Evolutionary conservation across 129 eudicot species (phyloP), one percentile per base, ranked within the genome.

Genomic region (carrot (Daucus carota)): DNA sequence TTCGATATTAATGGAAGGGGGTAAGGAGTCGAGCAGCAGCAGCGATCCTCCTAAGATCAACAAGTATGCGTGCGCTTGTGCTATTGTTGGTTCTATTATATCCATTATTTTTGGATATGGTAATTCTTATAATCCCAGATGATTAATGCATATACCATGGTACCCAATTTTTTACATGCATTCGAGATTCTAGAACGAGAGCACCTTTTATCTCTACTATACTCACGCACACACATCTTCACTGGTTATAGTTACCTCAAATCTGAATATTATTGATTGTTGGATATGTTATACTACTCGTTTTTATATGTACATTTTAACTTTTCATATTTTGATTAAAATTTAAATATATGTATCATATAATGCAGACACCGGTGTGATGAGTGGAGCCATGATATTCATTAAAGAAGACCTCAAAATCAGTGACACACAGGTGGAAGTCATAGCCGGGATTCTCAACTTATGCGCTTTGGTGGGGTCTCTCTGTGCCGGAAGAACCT

Each of bases 61-160:
- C 85, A 84, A 83, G 48, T 89, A 84, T 80, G 87, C 96, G 18
- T 81, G 76, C 68, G 92, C 88, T 84, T 92, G 93, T 86, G 84
- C 91, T 18, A 54, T 89, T 5, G 92, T 92, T 77, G 97, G 91
- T 74, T 92, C 97, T 48, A 81, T 89, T 85, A 89, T 89, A 20
- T 89, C 97, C 81, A 85, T 92, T 86, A 87, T 92, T 44, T 92
- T 92, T 77, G 96, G 97, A 73, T 92, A 92, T 73, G 97, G 97
- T 92, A 73, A 66, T 40, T 10, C 85, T 88, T 0, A 33, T 83
- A 71, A 42, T 36, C 42, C 42, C 0, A 87, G 3, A n/a, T n/a
- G n/a, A n/a, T n/a, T n/a, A n/a, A n/a, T n/a, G n/a, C n/a, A n/a
- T n/a, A n/a, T n/a, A n/a, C n/a, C n/a, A 28, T 54, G 4, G 43